phyloP scores from a whole-genome alignment of 106 monocot species.

The Acanthochlamys bracteata region DNA sequence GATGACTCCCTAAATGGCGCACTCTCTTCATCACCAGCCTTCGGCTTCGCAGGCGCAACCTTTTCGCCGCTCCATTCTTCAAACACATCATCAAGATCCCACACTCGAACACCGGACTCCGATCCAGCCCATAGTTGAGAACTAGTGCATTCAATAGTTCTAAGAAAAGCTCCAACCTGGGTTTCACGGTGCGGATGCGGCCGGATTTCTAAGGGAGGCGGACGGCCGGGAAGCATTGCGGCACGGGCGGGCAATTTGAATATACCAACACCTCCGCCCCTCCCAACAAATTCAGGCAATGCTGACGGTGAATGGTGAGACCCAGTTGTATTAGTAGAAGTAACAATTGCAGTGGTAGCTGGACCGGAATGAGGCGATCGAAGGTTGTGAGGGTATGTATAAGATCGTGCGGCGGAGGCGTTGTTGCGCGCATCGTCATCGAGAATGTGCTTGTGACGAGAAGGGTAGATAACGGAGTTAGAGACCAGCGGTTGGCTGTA shows the following conservation, averaged over 20 bases:
- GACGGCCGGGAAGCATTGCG: constrained; percentile 27
- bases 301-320: no score
- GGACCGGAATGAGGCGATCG: not conserved
- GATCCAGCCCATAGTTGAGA: constrained; percentile 38
- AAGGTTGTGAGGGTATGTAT: not conserved
- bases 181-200: constrained; percentile 40
- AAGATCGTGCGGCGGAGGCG: not conserved
- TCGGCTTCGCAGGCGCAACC: not conserved
- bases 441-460: not conserved
- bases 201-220: constrained; percentile 29
- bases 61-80: not conserved
- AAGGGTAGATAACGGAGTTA: not conserved
- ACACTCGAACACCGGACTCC: constrained; percentile 42
- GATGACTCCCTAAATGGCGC: constrained; percentile 41
- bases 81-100: constrained; percentile 22
- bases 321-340: no score
- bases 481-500: constrained; percentile 20
- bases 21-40: constrained; percentile 50
- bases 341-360: no score
- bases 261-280: constrained; percentile 28
- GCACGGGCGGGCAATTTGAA: constrained; percentile 28
- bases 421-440: not conserved
- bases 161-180: constrained; percentile 28
- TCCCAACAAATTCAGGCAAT: constrained; percentile 30
- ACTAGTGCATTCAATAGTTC: constrained; percentile 25